Evolutionary conservation across 106 monocot species (phyloP).

Genomic region (Dioscorea zingiberensis): DNA sequence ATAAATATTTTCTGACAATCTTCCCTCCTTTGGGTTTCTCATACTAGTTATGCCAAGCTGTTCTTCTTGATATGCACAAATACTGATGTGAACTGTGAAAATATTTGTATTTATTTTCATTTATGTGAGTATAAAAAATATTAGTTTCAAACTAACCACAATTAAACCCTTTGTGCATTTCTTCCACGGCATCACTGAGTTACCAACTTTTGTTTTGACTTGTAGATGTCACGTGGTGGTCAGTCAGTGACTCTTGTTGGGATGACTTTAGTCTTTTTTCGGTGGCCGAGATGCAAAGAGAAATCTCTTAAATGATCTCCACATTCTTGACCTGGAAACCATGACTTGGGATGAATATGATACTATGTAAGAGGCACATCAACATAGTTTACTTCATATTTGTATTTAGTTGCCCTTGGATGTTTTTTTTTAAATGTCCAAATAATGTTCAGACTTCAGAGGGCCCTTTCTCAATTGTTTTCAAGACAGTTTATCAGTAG

Average conservation of each 20-base stretch:
- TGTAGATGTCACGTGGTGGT: slow-evolving; percentile 97
- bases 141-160: not conserved
- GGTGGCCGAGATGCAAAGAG: slow-evolving; percentile 99
- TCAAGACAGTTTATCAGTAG: not conserved
- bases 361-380: slow-evolving; percentile 62
- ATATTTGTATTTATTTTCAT: not conserved
- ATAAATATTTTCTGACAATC: no score
- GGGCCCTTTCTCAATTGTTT: not conserved
- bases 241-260: slow-evolving; percentile 95
- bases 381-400: no score
- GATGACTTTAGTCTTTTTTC: slow-evolving; percentile 84
- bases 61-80: no score
- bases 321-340: slow-evolving; percentile 97
- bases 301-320: slow-evolving; percentile 89
- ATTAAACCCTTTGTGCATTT: not conserved
- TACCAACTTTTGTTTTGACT: not conserved
- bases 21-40: no score
- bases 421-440: not conserved
- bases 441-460: not conserved
- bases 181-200: not conserved
- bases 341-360: slow-evolving; percentile 99
- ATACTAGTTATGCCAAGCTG: no score
- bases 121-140: not conserved
- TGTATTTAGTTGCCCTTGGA: not conserved
- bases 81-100: no score